Base-by-base conservation (phyloP, 768 basidiomycete species). In the Mycena epipterygia region DNA sequence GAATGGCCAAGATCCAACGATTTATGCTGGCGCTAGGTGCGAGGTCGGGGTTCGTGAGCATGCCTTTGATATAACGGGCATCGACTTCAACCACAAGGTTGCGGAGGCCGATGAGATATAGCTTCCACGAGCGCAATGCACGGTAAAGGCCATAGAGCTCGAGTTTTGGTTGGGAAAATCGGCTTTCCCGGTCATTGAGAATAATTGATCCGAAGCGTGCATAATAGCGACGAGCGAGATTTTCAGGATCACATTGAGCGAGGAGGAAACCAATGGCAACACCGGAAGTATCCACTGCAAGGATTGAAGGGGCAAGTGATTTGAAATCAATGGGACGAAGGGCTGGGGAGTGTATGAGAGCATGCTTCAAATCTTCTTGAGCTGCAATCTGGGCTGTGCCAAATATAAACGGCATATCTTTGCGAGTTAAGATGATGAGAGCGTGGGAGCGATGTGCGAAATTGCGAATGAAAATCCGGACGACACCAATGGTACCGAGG, bases 21-120 rank as follows among this genome's bases (percentile, higher is more conserved):
- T 81, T 80, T 5, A 81, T 75, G 3, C 69, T 56, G 0, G 74
- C 70, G 46, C 71, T 79, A 5, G 76, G 79, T 44, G 67, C 75
- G 32, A 71, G 51, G 61, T 76, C 75, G 1, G 71, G 81, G 21
- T 77, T 79, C 17, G 65, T 70, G 17, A 80, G 65, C 81, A 82
- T 85, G 7, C 81, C 84, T 27, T 76, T 74, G 33, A 85, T 78
- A 60, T 81, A 85, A 19, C 75, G 71, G 0, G 83, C 81, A 59
- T 85, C 81, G 1, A 83, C 79, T 64, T 84, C 81, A 17, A 85
- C 76, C 0, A 75, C 64, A 0, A 85, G 72, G 39, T 81, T 78
- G 8, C 74, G 72, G 4, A 80, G 33, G 0, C 81, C 79, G 41
- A 83, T 77, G 17, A 83, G 35, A 27, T 77, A 78, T 0, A 77